Base-by-base conservation (phyloP, 257 asterid genomes). In the Lantana camara region DNA sequence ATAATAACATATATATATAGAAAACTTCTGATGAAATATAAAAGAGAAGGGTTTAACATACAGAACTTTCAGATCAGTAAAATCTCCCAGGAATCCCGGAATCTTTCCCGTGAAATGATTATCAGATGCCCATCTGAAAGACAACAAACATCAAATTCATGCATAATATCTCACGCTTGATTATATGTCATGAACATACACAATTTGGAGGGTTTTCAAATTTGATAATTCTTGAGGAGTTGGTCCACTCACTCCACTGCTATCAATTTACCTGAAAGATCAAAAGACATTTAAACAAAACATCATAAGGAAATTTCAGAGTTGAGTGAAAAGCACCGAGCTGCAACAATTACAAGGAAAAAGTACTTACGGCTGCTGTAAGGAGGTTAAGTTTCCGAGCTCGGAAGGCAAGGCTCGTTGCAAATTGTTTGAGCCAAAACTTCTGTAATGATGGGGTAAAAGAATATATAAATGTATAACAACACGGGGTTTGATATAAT, bases 71-170 rank as follows among this genome's bases (percentile, higher is more conserved):
- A 85, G 79, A 70, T 74, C 63, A 42, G 79, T 65, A 47, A 83
- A 64, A 58, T 66, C 69, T 52, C 73, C 85, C 20, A 85, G 50
- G 76, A 78, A 83, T 4, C 83, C 84, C 14, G 94, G 94, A 40
- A 83, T 74, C 73, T 83, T 75, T 64, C 87, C 90, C 0, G 83
- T 80, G 73, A 85, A 83, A 63, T 63, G 59, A 66, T 83, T 80
- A 64, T 70, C 90, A 37, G 94, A 83, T 42, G 83, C 85, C 94
- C 94, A 85, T 73, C 90, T 80, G 79, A 67, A 76, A 68, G 60
- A 58, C 15, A 37, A 29, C 54, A 67, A 48, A 42, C 35, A 42
- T 57, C 35, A 60, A 35, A 58, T 48, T 58, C 54, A 19, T 27
- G n/a, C 53, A 63, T 48, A 15, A 19, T 22, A 49, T 17, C 24